A percentile compares a stretch with the other conserved stretches of the same genome.
phyloP scores from a whole-genome alignment of 139 green algal species.

The Closterium sp. region DNA sequence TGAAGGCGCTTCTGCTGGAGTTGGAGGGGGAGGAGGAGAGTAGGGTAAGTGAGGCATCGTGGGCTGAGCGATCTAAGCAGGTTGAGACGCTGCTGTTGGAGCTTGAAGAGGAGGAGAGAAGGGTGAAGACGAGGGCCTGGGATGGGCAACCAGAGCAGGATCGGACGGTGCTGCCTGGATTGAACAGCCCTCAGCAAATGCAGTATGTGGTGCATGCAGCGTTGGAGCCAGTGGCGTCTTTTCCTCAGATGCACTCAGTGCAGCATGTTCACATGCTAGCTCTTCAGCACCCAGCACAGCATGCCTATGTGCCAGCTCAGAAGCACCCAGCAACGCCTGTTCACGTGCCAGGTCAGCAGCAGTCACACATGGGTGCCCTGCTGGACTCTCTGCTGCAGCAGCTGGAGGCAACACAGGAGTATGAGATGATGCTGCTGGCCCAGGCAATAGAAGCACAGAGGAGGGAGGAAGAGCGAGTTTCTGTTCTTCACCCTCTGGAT shows the following conservation, averaged over 20 bases:
- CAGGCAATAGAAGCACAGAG: neutral
- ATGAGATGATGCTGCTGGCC: neutral
- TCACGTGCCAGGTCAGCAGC: neutral
- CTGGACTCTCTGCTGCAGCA: neutral
- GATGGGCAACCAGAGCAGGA: neutral
- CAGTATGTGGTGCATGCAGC: neutral
- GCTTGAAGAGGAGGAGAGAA: neutral
- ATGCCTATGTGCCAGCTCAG: too few relatives aligned
- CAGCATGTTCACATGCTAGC: too few relatives aligned
- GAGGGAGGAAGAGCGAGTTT: neutral
- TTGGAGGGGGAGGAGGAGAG: too few relatives aligned
- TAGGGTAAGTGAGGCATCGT: too few relatives aligned
- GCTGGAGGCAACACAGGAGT: neutral
- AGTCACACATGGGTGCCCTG: neutral
- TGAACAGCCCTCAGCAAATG: neutral
- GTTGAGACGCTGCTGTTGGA: too few relatives aligned
- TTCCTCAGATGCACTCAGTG: too few relatives aligned
- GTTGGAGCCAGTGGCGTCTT: neutral
- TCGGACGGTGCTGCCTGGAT: too few relatives aligned
- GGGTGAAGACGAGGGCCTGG: neutral
- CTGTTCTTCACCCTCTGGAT: neutral
- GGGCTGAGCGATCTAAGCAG: too few relatives aligned
- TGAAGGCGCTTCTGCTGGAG: neutral
- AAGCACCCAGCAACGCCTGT: too few relatives aligned
- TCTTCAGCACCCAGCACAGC: too few relatives aligned